Evolutionary conservation across 2,329 filamentous ascomycete species (phyloP).

Genomic region (Sporothrix globosa): DNA sequence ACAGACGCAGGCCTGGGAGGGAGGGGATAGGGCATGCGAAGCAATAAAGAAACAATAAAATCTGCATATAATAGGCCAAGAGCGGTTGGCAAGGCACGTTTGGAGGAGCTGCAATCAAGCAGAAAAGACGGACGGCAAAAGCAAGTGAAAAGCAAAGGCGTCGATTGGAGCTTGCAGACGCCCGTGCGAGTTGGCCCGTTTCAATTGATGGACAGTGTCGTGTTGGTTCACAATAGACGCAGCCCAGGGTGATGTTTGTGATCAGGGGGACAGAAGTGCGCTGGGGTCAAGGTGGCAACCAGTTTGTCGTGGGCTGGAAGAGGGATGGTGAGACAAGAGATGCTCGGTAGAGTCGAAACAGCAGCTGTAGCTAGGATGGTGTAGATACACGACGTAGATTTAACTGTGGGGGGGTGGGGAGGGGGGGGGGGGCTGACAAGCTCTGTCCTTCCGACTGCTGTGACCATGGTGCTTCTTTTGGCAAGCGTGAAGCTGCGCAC

Average conservation of each 20-base stretch:
- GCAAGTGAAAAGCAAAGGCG: not conserved
- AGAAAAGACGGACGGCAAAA: constrained; percentile 1
- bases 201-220: not conserved
- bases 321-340: not conserved
- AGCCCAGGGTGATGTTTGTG: not conserved
- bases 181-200: constrained; percentile 12
- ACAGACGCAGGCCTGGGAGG: not conserved
- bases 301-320: constrained; percentile 7
- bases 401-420: constrained; percentile 7
- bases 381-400: constrained; percentile 6
- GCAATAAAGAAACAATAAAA: not conserved
- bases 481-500: constrained; percentile 10
- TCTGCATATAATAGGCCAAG: not conserved
- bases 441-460: not conserved
- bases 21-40: not conserved
- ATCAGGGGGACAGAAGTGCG: too few species aligned
- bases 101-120: constrained; percentile 23
- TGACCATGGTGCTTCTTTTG: not conserved
- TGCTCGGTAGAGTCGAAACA: too few species aligned
- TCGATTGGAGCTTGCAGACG: not conserved
- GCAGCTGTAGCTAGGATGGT: not conserved
- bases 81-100: not conserved
- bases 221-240: not conserved
- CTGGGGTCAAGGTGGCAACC: constrained; percentile 8
- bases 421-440: not conserved